Base-by-base conservation (phyloP, 192 early-diverging fungal species). In the Spizellomyces punctatus region DNA sequence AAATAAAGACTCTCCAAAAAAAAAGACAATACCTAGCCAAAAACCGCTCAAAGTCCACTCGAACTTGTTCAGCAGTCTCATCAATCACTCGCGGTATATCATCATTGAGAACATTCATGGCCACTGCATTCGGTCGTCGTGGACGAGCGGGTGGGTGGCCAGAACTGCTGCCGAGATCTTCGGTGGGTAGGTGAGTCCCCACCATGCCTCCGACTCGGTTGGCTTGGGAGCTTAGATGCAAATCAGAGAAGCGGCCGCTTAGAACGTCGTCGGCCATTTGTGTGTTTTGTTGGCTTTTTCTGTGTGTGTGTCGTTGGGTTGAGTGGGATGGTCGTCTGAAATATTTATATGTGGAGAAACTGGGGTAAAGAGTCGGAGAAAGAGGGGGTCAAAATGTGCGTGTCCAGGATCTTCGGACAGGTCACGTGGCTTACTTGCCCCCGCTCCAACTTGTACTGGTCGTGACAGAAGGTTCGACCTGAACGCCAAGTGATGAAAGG, bases 11-110 rank as follows among this genome's bases (percentile, higher is more conserved):
- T 6, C 36, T 42, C 41, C 8, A n/a, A 52, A 10, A 52, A 12
- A n/a, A 52, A n/a, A 52, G n/a, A n/a, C n/a, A n/a, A n/a, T n/a
- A 93, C 81, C 65, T 79, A 58, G 83, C 80, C 43, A 95, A 73
- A 75, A 94, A 94, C 17, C 74, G 57, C 71, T 92, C 90, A 73
- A 95, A 95, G 36, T 81, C 80, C 16, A 83, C 69, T 67, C 87
- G 79, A 57, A 90, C 90, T 27, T 84, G 77, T 56, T 89, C 84
- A 16, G 89, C 92, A 14, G 86, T 85, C 44, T 86, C 82, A 76
- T 95, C 93, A 47, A 91, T 79, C 1, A 86, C 84, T 67, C 81
- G 81, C 2, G 81, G 73, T 55, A 91, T 82, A 22, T 50, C 72
- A 16, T 81, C 80, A 41, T 79, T 72, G 17, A 81, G 44, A 8